Percentiles rank a stretch among this genome's conserved stretches.
Conservation (phyloP, 2,329 filamentous ascomycete species). For the Diatrype stigma region DNA sequence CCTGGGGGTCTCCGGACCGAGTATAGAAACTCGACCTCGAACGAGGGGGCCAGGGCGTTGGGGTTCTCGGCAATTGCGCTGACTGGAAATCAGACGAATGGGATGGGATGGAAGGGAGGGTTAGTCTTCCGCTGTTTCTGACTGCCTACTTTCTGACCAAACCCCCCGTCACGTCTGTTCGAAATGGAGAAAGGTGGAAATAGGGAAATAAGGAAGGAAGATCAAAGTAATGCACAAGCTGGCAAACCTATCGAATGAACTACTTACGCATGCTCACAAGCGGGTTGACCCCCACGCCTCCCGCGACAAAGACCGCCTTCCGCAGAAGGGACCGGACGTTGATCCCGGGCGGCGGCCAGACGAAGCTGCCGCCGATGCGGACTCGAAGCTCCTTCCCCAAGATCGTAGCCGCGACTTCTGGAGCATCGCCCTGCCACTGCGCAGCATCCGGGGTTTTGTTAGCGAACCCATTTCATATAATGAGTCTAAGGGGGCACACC, state of each 20-base stretch:
- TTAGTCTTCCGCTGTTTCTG: too few species aligned
- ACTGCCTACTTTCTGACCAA: too few species aligned
- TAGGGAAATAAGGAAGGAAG: background rate
- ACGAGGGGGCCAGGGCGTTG: constrained; percentile 5
- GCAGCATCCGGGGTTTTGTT: too few species aligned
- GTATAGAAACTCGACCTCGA: constrained; percentile 60
- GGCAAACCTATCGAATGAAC: background rate
- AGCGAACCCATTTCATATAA: too few species aligned
- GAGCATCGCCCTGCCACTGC: constrained; percentile 55
- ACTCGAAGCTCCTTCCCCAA: constrained; percentile 57
- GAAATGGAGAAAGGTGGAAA: background rate
- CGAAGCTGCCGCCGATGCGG: constrained; percentile 75
- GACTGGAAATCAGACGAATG: too few species aligned
- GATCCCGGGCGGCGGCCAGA: constrained; percentile 63
- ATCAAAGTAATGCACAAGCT: too few species aligned
- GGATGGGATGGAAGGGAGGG: too few species aligned
- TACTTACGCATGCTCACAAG: constrained; percentile 60
- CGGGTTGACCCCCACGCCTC: constrained; percentile 80
- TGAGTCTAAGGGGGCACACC: too few species aligned
- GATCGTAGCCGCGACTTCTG: constrained; percentile 42
- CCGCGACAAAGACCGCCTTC: constrained; percentile 70
- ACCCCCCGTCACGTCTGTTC: too few species aligned
- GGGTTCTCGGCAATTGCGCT: constrained; percentile 48
- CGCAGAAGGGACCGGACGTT: constrained; percentile 44
- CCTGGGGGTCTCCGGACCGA: constrained; percentile 37